These are phyloP conservation scores for Pholiota adiposa DNA, from an alignment of 1,284 basidiomycete genomes.

Conservation along the genomic window DNA sequence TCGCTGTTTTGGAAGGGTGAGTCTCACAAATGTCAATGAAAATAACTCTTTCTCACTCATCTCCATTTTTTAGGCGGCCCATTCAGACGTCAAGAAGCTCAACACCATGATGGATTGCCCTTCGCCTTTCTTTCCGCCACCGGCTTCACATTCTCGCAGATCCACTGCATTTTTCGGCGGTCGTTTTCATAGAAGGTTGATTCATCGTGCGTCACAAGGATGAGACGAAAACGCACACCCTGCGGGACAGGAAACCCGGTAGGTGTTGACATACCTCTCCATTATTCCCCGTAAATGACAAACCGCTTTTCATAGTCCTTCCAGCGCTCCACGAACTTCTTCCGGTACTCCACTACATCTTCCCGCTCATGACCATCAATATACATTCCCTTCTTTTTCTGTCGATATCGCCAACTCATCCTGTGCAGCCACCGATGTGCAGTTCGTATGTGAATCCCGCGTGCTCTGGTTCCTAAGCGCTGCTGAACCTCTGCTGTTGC, in stretches of 20 bases:
- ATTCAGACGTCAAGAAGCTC: slow-evolving; percentile 37
- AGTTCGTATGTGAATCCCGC: slow-evolving; percentile 22
- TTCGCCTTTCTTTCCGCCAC: slow-evolving; percentile 37
- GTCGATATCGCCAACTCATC: slow-evolving; percentile 26
- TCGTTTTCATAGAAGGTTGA: slow-evolving; percentile 46
- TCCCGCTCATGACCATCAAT: slow-evolving; percentile 37
- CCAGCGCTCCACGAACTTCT: slow-evolving; percentile 24
- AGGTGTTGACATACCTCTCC: slow-evolving; percentile 21
- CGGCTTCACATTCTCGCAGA: slow-evolving; percentile 28
- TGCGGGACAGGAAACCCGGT: slow-evolving; percentile 28
- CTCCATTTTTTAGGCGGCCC: slow-evolving; percentile 27
- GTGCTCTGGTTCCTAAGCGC: slow-evolving; percentile 16
- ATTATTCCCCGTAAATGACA: slow-evolving; percentile 29
- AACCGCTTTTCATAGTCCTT: slow-evolving; percentile 23
- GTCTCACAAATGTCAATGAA: too few relatives aligned
- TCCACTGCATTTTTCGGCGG: slow-evolving; percentile 32
- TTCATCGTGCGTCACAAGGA: slow-evolving; percentile 40
- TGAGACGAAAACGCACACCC: slow-evolving; percentile 26
- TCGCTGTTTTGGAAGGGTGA: too few relatives aligned
- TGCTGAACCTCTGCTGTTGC: slow-evolving; percentile 26
- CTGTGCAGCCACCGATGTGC: slow-evolving; percentile 33
- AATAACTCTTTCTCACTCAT: slow-evolving; percentile 33
- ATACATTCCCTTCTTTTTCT: slow-evolving; percentile 34
- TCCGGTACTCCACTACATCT: slow-evolving; percentile 34
- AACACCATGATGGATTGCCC: slow-evolving; percentile 39